Evolutionary conservation across 2,329 filamentous ascomycete genomes (phyloP), one percentile per base, ranked within the genome.

Genomic region (Calonectria hongkongensis): DNA sequence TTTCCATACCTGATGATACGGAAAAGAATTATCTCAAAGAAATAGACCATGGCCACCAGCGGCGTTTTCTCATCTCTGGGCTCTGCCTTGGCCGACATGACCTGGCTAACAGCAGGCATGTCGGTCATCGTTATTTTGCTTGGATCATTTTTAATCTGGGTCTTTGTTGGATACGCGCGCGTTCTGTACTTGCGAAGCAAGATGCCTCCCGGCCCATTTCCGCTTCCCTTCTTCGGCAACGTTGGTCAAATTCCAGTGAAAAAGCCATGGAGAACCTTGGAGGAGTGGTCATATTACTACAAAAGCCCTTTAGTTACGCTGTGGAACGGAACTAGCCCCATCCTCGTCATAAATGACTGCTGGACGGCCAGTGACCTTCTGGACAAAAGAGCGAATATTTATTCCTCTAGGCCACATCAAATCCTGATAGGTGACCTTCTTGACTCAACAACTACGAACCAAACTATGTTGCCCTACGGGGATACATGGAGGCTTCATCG

Each of bases 401-500:
- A 54, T 10, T 54, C 50, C 12, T 54, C 50, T 30, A 16, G 50
- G 28, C 50, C 50, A 16, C 50, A 54, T 33, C 18, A 30, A 9
- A 54, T 54, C 7, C 15, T 54, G 50, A 54, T 54, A 5, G 50
- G 50, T 18, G 50, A 54, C 16, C 16, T 54, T 1, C 28, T 54
- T 4, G 50, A 54, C n/a, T 33, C 28, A 9, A 54, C 50, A 8
- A 33, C 27, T 18, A 54, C 50, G 8, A 54, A 54, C 8, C 50
- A 54, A 27, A 54, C 50, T 9, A 54, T 54, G 50, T 13, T 54
- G 8, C 50, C 50, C 3, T 54, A 54, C 9, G 50, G 50, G 15
- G 50, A 54, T 13, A 54, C 50, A 9, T 54, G 50, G 50, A 54
- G 50, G 18, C 50, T 54, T n/a, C 50, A 54, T 54, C 50, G 50